Evolutionary conservation across 2,329 filamentous ascomycete species (phyloP), one percentile per base, ranked within the genome.

Genomic region (Stachybotrys elegans): DNA sequence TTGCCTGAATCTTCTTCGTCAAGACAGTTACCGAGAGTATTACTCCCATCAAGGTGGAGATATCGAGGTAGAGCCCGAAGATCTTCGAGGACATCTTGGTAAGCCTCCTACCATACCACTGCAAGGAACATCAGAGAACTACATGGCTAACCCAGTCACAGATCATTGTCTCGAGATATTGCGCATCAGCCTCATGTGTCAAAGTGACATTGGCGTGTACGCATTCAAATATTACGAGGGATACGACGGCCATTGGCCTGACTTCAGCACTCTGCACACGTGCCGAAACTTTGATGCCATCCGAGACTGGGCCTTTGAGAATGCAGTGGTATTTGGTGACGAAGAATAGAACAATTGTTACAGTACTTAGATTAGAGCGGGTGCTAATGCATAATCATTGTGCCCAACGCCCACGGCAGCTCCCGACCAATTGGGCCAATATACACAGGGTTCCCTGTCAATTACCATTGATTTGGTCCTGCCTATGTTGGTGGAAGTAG

Each of bases 141-240:
- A n/a, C n/a, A n/a, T n/a, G n/a, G n/a, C n/a, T n/a, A n/a, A n/a
- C n/a, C n/a, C n/a, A n/a, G n/a, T n/a, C 3, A 6, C 41, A 61
- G 72, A 78, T 57, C 72, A 76, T 55, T 77, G 73, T 57, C 67
- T 77, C 46, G 74, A 78, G 53, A 68, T 76, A 5, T 56, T 79
- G 31, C 59, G 76, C 6, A 65, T 73, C 49, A 75, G 72, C 36
- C 61, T 78, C 37, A 75, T 78, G 69, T 79, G 75, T 53, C 72
- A 78, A 51, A 67, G 69, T 36, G 76, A 79, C 45, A 63, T 77
- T 49, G 73, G 74, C 9, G 67, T 80, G 21, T 77, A 76, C 49
- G 73, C 75, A 2, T 78, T 78, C 57, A 68, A 73, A 46, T 60
- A 63, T 48, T 72, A 66, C 43, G 71, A 72, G 0, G 71, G 72